Evolutionary conservation across 352 stramenopile species (phyloP), one percentile per base, ranked within the genome.

Genomic region (Globisporangium barbulae): DNA sequence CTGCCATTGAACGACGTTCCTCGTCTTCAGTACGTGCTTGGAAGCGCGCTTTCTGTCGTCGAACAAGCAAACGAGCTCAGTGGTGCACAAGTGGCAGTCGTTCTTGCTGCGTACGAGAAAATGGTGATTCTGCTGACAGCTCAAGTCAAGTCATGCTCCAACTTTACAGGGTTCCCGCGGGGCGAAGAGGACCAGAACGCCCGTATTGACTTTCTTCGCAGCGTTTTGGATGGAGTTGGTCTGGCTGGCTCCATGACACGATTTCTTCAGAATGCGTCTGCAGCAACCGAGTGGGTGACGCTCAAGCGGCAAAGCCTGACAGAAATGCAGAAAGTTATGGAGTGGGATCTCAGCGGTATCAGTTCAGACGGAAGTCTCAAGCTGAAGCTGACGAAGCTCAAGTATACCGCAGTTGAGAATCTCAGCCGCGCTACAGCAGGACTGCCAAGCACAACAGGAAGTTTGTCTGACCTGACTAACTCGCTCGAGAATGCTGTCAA

Each of bases 311-410:
- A 63, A 21, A 59, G 64, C 35, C 45, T 89, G 44, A 19, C 37
- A 13, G 59, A 69, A 53, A 30, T 88, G 31, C 53, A 69, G n/a
- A 45, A 48, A 6, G 65, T 86, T 3, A 49, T 89, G 53, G 62
- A 72, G 59, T 87, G 78, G 78, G 71, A 87, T 28, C 48, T 78
- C 1, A 62, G 73, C 10, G 50, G 44, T 49, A 67, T 79, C 25
- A 72, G 76, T 50, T 70, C 75, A 10, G 78, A 84, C 59, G 75
- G 81, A 6, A 66, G 74, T 44, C 53, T 87, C n/a, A 68, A 61
- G 47, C 59, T 69, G 1, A 87, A 83, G 58, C 54, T 87, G 25
- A 44, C 61, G 37, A 65, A 52, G 9, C 58, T 84, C 44, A 81
- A 83, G 59, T 54, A 62, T 49, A 59, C 81, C 7, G 72, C 78